These are phyloP conservation scores for Digitaria exilis DNA, from an alignment of 202 grass and related monocot species.

Conservation along the genomic window DNA sequence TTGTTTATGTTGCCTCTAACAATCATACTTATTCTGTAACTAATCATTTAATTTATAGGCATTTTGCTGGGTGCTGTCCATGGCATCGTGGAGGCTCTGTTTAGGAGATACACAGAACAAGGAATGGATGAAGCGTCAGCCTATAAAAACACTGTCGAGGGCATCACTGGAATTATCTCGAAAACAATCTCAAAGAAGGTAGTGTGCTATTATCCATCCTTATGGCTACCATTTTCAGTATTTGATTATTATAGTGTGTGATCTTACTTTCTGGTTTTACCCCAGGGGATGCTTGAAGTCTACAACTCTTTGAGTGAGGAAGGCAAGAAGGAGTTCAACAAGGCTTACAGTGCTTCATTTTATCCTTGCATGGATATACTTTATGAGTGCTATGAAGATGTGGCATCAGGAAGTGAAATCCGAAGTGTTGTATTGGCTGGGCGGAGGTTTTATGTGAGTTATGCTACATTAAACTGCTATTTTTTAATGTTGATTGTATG, in stretches of 20 bases:
- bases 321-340: conserved; percentile 69
- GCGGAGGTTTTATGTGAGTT: conserved; percentile 67
- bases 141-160: conserved; percentile 81
- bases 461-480: background rate
- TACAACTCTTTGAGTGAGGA: conserved; percentile 74
- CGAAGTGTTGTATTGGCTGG: conserved; percentile 79
- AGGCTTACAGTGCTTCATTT: conserved; percentile 72
- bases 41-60: conserved; percentile 39
- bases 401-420: conserved; percentile 79
- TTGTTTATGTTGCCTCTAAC: background rate
- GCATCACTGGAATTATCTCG: conserved; percentile 80
- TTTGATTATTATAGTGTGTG: background rate
- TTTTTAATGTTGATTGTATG: background rate
- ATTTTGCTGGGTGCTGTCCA: conserved; percentile 86
- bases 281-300: conserved; percentile 76
- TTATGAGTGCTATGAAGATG: conserved; percentile 86
- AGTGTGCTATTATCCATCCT: background rate
- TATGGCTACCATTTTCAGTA: background rate
- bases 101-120: conserved; percentile 79
- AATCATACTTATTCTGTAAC: too few species aligned
- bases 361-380: conserved; percentile 89
- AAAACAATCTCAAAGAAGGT: conserved; percentile 84
- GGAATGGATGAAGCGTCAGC: conserved; percentile 74
- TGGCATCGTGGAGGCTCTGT: conserved; percentile 78
- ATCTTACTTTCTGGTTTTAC: background rate